These are phyloP conservation scores for Penicillium lagena DNA, from an alignment of 495 filamentous ascomycete species.

Conservation along the genomic window DNA sequence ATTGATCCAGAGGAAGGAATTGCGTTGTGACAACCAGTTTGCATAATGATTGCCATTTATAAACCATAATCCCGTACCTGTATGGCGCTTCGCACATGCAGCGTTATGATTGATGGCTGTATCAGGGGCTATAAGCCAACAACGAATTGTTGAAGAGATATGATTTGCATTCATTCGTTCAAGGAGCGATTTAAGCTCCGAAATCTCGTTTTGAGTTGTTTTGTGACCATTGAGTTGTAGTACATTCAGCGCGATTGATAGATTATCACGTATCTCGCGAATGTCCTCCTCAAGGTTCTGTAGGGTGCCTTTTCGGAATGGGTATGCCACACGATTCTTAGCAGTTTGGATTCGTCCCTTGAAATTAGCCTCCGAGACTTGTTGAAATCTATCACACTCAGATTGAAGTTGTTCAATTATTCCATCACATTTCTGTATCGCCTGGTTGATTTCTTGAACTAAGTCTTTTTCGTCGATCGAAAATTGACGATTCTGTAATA, in stretches of 20 bases:
- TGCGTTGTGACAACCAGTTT: conserved; percentile 21
- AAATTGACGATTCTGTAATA: background rate
- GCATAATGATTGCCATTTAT: conserved; percentile 16
- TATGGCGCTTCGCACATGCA: conserved; percentile 15
- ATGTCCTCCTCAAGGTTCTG: background rate
- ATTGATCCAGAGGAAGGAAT: conserved; percentile 34
- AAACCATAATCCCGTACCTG: conserved; percentile 25
- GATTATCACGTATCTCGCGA: background rate
- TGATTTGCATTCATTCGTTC: conserved; percentile 3
- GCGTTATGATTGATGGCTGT: conserved; percentile 21
- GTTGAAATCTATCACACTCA: background rate
- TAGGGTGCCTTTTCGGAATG: background rate
- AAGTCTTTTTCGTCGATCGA: background rate
- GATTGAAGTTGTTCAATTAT: background rate
- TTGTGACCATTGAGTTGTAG: background rate
- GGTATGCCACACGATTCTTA: background rate
- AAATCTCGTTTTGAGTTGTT: background rate
- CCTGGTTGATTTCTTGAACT: background rate
- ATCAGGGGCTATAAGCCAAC: conserved; percentile 27
- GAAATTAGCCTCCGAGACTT: background rate
- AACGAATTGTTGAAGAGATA: conserved; percentile 16
- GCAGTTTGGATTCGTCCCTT: background rate
- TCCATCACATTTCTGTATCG: background rate
- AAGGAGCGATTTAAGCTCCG: background rate
- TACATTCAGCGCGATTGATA: background rate